Conservation (phyloP, 805 yeast genomes). For the Wickerhamomyces strasburgensis region DNA sequence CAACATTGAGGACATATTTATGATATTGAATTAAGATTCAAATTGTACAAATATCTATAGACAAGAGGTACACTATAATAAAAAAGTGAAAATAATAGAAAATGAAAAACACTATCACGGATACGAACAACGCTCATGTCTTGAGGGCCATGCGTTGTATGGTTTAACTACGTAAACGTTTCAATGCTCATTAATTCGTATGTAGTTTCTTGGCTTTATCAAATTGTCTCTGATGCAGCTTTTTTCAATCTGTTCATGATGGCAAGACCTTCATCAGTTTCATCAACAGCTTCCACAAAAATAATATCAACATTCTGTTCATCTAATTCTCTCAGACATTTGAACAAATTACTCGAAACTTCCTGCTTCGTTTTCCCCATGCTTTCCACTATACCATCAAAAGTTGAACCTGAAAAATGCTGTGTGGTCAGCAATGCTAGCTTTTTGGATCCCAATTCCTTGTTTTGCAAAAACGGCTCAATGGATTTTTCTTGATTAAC, state of each 20-base stretch:
- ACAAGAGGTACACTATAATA: too few species aligned
- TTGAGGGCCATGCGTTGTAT: too few species aligned
- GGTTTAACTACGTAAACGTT: too few species aligned
- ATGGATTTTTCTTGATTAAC: slow-evolving; percentile 39
- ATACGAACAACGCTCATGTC: too few species aligned
- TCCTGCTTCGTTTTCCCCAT: slow-evolving; percentile 45
- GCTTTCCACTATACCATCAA: slow-evolving; percentile 23
- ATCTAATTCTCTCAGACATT: slow-evolving; percentile 70
- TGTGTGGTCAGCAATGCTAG: slow-evolving; percentile 50
- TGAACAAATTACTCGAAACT: slow-evolving; percentile 73
- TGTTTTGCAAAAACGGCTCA: slow-evolving; percentile 26
- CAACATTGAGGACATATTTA: background rate
- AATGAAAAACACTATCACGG: too few species aligned
- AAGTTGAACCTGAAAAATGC: slow-evolving; percentile 16
- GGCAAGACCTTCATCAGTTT: slow-evolving; percentile 80
- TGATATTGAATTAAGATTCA: background rate
- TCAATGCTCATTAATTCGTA: too few species aligned
- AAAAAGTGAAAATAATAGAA: too few species aligned
- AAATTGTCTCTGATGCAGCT: slow-evolving; percentile 61
- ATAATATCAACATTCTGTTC: slow-evolving; percentile 58
- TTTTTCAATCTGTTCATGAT: slow-evolving; percentile 87
- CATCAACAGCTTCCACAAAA: slow-evolving; percentile 78
- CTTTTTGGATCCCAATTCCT: slow-evolving; percentile 26
- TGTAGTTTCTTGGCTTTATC: too few species aligned
- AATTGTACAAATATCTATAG: background rate